Evolutionary conservation across 2,329 filamentous ascomycete genomes (phyloP), one percentile per base, ranked within the genome.

Genomic region (Onygenales sp.): DNA sequence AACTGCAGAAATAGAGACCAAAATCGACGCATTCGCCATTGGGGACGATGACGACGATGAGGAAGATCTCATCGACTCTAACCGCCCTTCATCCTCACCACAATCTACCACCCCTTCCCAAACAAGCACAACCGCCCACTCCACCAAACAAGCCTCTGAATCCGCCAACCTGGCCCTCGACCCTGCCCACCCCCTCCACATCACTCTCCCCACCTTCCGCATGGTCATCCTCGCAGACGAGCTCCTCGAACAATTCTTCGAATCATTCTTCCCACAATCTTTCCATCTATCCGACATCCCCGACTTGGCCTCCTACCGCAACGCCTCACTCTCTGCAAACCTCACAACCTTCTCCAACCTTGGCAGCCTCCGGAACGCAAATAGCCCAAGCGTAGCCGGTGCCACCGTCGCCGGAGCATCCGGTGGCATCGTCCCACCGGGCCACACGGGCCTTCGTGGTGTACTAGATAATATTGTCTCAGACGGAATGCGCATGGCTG

Each of bases 181-280:
- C 66, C 93, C 93, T 2, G 85, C 89, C 31, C 92, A 95, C 58
- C 93, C 93, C 6, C 79, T 98, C 0, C 87, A 96, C 67, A 96
- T 98, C 64, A 97, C 93, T 0, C 79, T 98, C 1, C 93, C 93
- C 1, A 98, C 93, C 0, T 98, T 98, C 79, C 86, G 93, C 59
- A 98, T 98, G 93, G 90, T 98, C 3, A 88, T 98, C 8, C 82
- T 98, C 6, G 93, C 93, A 43, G 93, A 98, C 65, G 93, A 98
- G 68, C 80, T 94, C 0, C 81, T 98, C 5, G 92, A 98, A 64
- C 88, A 94, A 61, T 98, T 98, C 72, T 98, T 98, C 67, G 93
- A 98, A 72, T 88, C 88, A 0, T 94, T 90, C 42, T 96, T 97
- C 72, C 89, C 92, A 0, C 84, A 87, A 50, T 95, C 90, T 1